Conservation (phyloP, 345 rosid species). For the Firmiana major region DNA sequence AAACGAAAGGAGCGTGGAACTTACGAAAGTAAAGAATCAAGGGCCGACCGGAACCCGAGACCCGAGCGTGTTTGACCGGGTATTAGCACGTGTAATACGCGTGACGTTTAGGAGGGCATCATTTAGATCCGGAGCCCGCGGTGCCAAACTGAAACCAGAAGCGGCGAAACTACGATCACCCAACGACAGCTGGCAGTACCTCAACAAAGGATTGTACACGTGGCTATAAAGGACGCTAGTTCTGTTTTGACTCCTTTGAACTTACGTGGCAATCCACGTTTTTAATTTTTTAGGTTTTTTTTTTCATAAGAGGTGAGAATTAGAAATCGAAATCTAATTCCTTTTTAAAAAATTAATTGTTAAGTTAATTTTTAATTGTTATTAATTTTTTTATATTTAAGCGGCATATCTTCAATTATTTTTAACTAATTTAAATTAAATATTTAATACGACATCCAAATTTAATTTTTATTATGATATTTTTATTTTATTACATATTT, state of each 20-base stretch:
- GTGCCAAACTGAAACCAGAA: slow-evolving; percentile 1
- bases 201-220: neutral
- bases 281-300: no score
- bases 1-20: neutral
- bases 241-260: slow-evolving; percentile 15
- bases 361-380: no score
- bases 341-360: no score
- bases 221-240: neutral
- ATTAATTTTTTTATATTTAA: no score
- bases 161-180: neutral
- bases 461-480: no score
- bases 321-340: no score
- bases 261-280: slow-evolving; percentile 28
- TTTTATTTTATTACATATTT: no score
- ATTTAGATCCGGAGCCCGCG: neutral
- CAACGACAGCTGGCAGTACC: slow-evolving; percentile 8
- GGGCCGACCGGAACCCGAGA: neutral
- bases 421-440: no score
- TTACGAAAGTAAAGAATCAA: no score
- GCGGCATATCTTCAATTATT: no score
- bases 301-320: no score
- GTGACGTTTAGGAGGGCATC: neutral
- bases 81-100: neutral
- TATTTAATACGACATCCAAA: no score
- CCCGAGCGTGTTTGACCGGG: neutral